Percentiles rank a stretch among this genome's conserved stretches.
phyloP scores from a whole-genome alignment of 306 rosid species.

The Cicer chorassanicum region DNA sequence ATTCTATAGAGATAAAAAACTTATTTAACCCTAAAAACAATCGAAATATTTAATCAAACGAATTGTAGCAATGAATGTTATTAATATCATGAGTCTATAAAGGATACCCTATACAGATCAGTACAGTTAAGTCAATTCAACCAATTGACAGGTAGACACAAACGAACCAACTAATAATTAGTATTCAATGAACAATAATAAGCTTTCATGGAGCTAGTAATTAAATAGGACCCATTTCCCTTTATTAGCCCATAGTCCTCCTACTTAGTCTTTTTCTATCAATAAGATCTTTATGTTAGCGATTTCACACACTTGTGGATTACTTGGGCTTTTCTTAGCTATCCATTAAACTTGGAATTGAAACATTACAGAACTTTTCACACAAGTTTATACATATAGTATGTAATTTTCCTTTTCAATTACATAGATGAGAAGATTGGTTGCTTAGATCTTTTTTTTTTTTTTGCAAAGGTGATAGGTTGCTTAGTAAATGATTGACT shows the following conservation, averaged over 20 bases:
- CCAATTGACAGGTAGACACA: slow-evolving; percentile 7
- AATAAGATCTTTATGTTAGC: too few relatives aligned
- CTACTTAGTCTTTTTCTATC: not conserved
- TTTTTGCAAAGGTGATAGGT: not conserved
- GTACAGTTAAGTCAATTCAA: not conserved
- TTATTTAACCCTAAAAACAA: too few relatives aligned
- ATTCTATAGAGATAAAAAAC: too few relatives aligned
- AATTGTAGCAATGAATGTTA: not conserved
- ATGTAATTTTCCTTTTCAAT: not conserved
- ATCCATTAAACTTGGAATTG: not conserved
- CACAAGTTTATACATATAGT: not conserved
- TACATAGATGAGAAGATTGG: not conserved
- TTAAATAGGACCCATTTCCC: slow-evolving; percentile 2
- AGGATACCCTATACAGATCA: not conserved
- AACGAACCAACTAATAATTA: not conserved
- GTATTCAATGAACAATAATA: slow-evolving; percentile 19
- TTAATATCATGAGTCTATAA: slow-evolving; percentile 1
- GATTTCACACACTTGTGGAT: too few relatives aligned
- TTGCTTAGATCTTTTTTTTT: not conserved
- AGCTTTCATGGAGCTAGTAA: slow-evolving; percentile 20
- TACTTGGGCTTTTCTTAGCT: not conserved
- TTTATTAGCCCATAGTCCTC: not conserved
- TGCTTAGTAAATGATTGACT: slow-evolving; percentile 8
- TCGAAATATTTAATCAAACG: too few relatives aligned
- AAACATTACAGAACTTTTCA: not conserved